phyloP scores from a whole-genome alignment of 1,139 yeast species.

The Debaryomyces psychrophilus region DNA sequence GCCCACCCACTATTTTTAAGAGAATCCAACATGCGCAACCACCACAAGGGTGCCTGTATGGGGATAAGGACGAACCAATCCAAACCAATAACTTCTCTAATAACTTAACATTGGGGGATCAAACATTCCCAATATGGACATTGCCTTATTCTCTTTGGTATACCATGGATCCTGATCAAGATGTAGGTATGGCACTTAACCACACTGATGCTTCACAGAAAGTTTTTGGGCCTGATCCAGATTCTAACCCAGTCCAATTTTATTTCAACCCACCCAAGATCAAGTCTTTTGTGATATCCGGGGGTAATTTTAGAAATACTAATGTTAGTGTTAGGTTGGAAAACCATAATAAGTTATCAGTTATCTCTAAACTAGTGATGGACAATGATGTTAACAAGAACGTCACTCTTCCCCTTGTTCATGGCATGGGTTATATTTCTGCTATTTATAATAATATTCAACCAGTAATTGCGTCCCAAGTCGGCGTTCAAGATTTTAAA shows the following conservation, averaged over 20 bases:
- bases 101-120: constrained; percentile 47
- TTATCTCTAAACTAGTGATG: constrained; percentile 28
- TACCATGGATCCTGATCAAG: constrained; percentile 41
- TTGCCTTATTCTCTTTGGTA: constrained; percentile 52
- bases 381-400: constrained; percentile 19
- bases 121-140: constrained; percentile 51
- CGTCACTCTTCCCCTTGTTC: constrained; percentile 40
- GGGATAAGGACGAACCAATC: constrained; percentile 31
- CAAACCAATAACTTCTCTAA: constrained; percentile 52
- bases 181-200: constrained; percentile 46
- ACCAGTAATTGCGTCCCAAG: constrained; percentile 61
- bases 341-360: constrained; percentile 40
- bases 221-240: constrained; percentile 50
- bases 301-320: constrained; percentile 27
- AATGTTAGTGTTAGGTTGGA: constrained; percentile 27
- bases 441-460: constrained; percentile 59
- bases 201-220: constrained; percentile 46
- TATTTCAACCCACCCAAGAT: constrained; percentile 52
- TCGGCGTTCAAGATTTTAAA: constrained; percentile 56
- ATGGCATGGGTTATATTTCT: constrained; percentile 74
- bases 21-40: constrained; percentile 28
- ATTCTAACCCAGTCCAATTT: constrained; percentile 41
- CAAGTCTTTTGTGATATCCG: constrained; percentile 45
- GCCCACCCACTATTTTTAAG: constrained; percentile 32
- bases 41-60: constrained; percentile 35